These are phyloP conservation scores for Quercus bicolor DNA, from an alignment of 306 rosid genomes.

Conservation along the genomic window DNA sequence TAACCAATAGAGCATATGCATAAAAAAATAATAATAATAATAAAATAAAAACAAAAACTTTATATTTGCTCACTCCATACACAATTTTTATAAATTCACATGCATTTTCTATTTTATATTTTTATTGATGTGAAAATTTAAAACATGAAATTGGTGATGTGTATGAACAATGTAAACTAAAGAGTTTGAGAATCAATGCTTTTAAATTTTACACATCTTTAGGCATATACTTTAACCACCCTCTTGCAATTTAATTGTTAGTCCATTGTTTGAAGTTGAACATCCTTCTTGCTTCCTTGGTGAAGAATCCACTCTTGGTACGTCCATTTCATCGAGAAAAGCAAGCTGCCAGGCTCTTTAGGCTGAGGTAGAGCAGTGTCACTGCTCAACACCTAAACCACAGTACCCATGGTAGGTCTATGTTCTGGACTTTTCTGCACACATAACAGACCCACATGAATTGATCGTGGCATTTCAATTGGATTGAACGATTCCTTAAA, in stretches of 20 bases:
- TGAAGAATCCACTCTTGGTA: constrained; percentile 1
- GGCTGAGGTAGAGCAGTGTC: constrained; percentile 37
- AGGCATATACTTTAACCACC: constrained; percentile 12
- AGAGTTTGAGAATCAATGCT: too few relatives aligned
- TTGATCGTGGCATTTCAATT: background rate
- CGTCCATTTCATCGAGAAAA: constrained; percentile 14
- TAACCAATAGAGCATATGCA: too few relatives aligned
- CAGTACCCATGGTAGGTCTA: constrained; percentile 51
- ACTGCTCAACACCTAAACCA: constrained; percentile 42
- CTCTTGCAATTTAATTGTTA: constrained; percentile 19
- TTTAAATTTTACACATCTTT: background rate
- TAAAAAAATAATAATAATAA: too few relatives aligned
- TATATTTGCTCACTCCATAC: too few relatives aligned
- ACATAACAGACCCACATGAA: too few relatives aligned
- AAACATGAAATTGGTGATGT: too few relatives aligned
- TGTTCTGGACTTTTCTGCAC: background rate
- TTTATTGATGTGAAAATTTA: too few relatives aligned
- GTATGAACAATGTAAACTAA: too few relatives aligned
- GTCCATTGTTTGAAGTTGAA: constrained; percentile 21
- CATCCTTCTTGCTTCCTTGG: background rate
- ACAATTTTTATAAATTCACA: too few relatives aligned
- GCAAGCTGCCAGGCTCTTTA: constrained; percentile 44
- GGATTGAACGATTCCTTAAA: too few relatives aligned
- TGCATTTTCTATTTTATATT: too few relatives aligned
- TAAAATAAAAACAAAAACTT: too few relatives aligned